Conservation (phyloP, 352 stramenopile species). For the Globisporangium carolinianum region DNA sequence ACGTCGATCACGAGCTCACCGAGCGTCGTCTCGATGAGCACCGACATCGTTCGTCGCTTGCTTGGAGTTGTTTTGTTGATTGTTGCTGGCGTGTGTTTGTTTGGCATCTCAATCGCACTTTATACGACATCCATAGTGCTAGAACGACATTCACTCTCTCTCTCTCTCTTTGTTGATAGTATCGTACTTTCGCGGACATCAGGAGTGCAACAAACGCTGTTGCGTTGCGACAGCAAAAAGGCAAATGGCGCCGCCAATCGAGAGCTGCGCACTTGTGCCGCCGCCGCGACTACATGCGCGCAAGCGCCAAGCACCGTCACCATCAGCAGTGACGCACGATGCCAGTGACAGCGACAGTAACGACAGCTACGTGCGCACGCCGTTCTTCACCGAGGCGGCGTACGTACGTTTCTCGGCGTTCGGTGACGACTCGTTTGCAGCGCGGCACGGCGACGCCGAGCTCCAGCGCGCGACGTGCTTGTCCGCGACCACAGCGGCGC, state of each 20-base stretch:
- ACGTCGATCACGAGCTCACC: constrained; percentile 91
- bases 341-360: not conserved
- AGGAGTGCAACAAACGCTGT: too few species aligned
- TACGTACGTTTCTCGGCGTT: constrained; percentile 31
- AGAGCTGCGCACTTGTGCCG: constrained; percentile 35
- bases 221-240: too few species aligned
- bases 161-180: too few species aligned
- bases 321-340: not conserved
- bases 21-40: constrained; percentile 90
- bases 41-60: constrained; percentile 62
- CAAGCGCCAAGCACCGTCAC: constrained; percentile 25
- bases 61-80: not conserved
- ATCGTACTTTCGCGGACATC: too few species aligned
- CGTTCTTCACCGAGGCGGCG: constrained; percentile 31
- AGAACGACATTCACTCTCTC: too few species aligned
- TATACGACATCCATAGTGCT: too few species aligned
- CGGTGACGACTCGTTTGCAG: constrained; percentile 17
- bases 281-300: constrained; percentile 34
- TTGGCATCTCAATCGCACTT: not conserved
- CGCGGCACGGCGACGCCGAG: constrained; percentile 24
- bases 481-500: constrained; percentile 1
- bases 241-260: not conserved
- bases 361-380: not conserved
- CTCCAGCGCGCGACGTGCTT: constrained; percentile 16
- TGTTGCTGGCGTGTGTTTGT: not conserved